Conservation (phyloP, 164 flowering plant species). For the Tetracentron sinense region DNA sequence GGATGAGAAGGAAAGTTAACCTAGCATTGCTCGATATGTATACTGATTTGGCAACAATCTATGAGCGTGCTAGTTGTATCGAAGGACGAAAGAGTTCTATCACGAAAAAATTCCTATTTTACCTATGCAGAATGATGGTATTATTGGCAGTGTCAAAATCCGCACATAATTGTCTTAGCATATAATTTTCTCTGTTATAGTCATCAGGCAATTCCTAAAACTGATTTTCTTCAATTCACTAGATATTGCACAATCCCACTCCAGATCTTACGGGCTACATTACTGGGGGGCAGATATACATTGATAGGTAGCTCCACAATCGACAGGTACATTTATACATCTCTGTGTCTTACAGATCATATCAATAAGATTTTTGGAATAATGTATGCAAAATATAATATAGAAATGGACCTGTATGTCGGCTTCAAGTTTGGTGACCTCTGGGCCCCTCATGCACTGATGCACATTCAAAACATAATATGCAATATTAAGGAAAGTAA, state of each 20-base stretch:
- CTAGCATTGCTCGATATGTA: too few relatives aligned
- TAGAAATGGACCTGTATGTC: too few relatives aligned
- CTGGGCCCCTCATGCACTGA: neutral
- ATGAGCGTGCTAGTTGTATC: conserved; percentile 98
- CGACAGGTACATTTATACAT: conserved; percentile 58
- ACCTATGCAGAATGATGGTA: conserved; percentile 99
- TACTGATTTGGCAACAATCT: conserved; percentile 93
- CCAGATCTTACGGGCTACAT: conserved; percentile 99
- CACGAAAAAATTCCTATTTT: conserved; percentile 94
- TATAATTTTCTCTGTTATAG: neutral
- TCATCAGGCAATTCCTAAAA: neutral
- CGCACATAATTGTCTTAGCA: neutral
- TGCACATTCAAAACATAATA: too few relatives aligned
- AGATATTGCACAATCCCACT: conserved; percentile 97
- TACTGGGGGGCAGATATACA: conserved; percentile 97
- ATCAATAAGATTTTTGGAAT: neutral
- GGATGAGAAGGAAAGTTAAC: too few relatives aligned
- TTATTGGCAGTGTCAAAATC: neutral
- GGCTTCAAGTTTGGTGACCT: neutral
- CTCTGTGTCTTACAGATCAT: neutral
- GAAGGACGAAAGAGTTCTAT: conserved; percentile 97
- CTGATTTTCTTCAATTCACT: conserved; percentile 19
- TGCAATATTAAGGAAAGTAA: too few relatives aligned
- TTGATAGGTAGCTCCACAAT: conserved; percentile 87
- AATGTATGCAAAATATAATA: neutral